Conservation (phyloP, 225 moss, liverwort and hornwort genomes). For the Straminergon stramineum region DNA sequence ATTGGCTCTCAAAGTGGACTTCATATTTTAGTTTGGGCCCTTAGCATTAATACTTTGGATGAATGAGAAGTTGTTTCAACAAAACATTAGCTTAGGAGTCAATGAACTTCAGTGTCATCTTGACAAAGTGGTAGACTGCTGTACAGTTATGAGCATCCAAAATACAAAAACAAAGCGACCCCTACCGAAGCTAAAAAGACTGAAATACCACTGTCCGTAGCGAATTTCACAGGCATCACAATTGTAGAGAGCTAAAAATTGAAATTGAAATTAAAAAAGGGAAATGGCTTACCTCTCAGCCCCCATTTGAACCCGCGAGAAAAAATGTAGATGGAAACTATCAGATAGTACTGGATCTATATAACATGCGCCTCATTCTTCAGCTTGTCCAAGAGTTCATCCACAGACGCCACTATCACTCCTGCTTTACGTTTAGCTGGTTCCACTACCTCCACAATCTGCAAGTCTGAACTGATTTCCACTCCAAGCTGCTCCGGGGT, state of each 20-base stretch:
- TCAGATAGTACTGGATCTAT: not conserved
- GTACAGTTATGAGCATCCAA: not conserved
- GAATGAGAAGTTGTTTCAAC: not conserved
- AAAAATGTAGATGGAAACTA: not conserved
- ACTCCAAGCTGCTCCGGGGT: slow-evolving; percentile 87
- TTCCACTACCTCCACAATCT: slow-evolving; percentile 68
- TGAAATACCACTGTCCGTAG: not conserved
- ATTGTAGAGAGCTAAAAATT: not conserved
- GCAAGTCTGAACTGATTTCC: slow-evolving; percentile 50
- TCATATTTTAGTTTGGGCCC: not conserved
- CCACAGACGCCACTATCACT: slow-evolving; percentile 80
- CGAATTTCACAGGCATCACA: not conserved
- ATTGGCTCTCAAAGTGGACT: not conserved
- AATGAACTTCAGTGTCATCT: not conserved
- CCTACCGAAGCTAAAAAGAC: not conserved
- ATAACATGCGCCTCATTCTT: slow-evolving; percentile 80
- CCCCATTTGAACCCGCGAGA: not conserved
- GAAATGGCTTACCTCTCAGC: not conserved
- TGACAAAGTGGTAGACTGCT: not conserved
- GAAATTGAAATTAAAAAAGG: not conserved
- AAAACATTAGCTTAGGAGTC: not conserved
- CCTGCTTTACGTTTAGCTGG: slow-evolving; percentile 78
- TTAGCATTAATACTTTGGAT: too few relatives aligned
- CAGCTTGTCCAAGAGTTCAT: slow-evolving; percentile 90
- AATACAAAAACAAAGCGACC: not conserved